Base-by-base conservation (phyloP, 345 rosid genomes). In the Toxicodendron radicans region DNA sequence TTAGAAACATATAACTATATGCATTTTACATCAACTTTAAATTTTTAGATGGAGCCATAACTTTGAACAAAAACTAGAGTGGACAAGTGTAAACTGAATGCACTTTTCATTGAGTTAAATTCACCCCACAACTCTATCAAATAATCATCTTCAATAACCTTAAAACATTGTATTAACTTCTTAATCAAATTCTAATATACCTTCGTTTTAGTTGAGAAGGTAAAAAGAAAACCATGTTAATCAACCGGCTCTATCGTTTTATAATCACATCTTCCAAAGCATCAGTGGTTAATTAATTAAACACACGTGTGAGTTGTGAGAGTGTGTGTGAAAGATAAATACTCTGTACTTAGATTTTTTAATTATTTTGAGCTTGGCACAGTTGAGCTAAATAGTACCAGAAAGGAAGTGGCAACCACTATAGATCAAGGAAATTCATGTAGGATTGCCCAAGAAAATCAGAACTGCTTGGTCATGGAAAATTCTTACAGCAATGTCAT, bases 341-440 rank as follows among this genome's bases (percentile, higher is more conserved):
- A 66, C 54, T 65, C 63, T 23, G 43, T 43, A 16, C 10, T 21
- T 16, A 58, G 54, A 4, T 18, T 51, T 51, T 14, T 51, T 51
- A 18, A 38, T 7, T 7, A 38, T 38, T 49, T 18, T 56, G 59
- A 18, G 27, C 11, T 9, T 56, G 4, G 59, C 24, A n/a, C 27
- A 56, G 7, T 10, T 59, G 27, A 12, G 30, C 35, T 4, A 59
- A 59, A 12, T 59, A 32, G 62, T 7, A 6, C 32, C 5, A 66
- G 48, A 45, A 48, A 9, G 20, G 48, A 46, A 21, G 7, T 23
- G 49, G 12, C 21, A 5, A 76, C 46, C 68, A 66, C 74, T 49
- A 46, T 35, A 68, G 60, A 46, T 60, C 70, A 71, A 27, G 38
- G 67, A 60, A 59, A 72, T 49, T 62, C 45, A n/a, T 10, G 17